phyloP scores from a whole-genome alignment of 2,329 filamentous ascomycete genomes.

The Tolypocladium ophioglossoides region DNA sequence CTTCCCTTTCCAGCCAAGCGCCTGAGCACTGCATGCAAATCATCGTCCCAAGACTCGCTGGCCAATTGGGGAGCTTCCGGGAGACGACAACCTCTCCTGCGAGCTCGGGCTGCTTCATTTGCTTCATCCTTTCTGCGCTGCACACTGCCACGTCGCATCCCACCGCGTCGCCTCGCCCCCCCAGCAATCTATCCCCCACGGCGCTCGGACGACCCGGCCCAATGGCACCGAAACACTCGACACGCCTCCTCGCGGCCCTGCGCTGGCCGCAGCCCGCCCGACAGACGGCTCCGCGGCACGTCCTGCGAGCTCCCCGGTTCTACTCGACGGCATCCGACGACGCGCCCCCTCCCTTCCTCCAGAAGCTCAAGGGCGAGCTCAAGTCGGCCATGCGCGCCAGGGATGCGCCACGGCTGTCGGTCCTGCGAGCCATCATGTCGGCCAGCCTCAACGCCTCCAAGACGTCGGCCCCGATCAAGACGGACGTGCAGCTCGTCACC shows the following conservation, averaged over 20 bases:
- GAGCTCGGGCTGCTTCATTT: background rate
- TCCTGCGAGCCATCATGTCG: constrained; percentile 58
- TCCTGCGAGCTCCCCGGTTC: constrained; percentile 8
- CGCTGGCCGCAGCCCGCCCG: background rate
- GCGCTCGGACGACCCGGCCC: background rate
- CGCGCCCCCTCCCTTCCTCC: constrained; percentile 34
- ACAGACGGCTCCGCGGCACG: background rate
- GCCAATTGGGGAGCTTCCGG: background rate
- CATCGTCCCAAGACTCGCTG: background rate
- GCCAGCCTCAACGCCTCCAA: constrained; percentile 68
- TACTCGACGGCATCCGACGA: constrained; percentile 24
- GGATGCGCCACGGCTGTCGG: constrained; percentile 52
- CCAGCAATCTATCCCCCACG: background rate
- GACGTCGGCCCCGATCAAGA: constrained; percentile 56
- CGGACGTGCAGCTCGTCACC: constrained; percentile 57
- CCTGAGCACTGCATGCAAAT: background rate
- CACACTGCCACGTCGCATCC: background rate
- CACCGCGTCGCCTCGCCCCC: background rate
- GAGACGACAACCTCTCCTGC: background rate
- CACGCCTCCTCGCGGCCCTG: background rate
- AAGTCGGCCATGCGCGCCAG: constrained; percentile 58
- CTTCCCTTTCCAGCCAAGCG: background rate
- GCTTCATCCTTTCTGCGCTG: background rate
- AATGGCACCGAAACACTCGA: background rate
- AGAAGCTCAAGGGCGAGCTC: constrained; percentile 48